Evolutionary conservation across 352 stramenopile species (phyloP).

Genomic region (Phytophthora kernoviae): DNA sequence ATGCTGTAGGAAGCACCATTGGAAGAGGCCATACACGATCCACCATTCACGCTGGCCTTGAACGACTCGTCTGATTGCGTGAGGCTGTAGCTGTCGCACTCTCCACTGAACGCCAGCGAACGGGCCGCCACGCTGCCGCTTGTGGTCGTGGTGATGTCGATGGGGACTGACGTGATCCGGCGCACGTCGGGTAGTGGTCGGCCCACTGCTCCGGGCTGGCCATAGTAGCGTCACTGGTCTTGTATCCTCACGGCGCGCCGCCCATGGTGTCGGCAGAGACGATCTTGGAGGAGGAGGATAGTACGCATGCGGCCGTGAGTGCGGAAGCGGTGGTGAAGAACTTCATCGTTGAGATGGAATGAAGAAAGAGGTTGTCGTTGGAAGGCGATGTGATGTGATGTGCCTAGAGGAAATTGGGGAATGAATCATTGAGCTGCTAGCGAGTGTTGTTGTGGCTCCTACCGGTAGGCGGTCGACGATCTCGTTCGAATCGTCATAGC

Average conservation of each 20-base stretch:
- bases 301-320: slow-evolving; percentile 9
- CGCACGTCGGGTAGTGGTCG: slow-evolving; percentile 30
- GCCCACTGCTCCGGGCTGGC: slow-evolving; percentile 21
- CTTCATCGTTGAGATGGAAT: slow-evolving; percentile 14
- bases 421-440: too few relatives aligned
- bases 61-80: slow-evolving; percentile 24
- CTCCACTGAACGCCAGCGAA: slow-evolving; percentile 25
- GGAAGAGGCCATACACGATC: slow-evolving; percentile 22
- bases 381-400: background rate
- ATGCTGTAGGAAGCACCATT: slow-evolving; percentile 33
- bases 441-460: too few relatives aligned
- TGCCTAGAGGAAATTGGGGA: background rate
- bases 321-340: slow-evolving; percentile 13
- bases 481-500: too few relatives aligned
- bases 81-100: slow-evolving; percentile 26
- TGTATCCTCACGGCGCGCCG: slow-evolving; percentile 23
- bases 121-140: slow-evolving; percentile 5
- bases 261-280: slow-evolving; percentile 11
- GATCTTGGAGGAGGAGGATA: slow-evolving; percentile 3
- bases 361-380: background rate
- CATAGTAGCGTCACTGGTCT: slow-evolving; percentile 19
- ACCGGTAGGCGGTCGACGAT: too few relatives aligned
- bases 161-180: slow-evolving; percentile 27
- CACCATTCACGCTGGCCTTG: slow-evolving; percentile 23
- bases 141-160: slow-evolving; percentile 21